Evolutionary conservation across 495 filamentous ascomycete species (phyloP).

Genomic region (Neurospora sp.): DNA sequence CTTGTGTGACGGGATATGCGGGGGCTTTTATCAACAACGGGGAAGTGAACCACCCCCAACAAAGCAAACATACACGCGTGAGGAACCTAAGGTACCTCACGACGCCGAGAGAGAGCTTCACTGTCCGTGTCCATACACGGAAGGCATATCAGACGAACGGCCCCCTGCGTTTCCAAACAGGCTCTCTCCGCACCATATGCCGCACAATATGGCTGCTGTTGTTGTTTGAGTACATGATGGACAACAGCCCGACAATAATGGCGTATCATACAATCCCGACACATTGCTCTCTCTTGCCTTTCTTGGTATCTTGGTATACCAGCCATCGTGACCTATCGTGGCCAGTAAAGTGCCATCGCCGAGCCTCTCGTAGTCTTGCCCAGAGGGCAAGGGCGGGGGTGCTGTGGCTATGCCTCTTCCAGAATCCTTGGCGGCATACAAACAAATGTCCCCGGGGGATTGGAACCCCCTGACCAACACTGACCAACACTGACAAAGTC

Average conservation of each 20-base stretch:
- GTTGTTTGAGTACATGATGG: neutral
- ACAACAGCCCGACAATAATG: neutral
- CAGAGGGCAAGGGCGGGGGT: neutral
- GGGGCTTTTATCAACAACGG: neutral
- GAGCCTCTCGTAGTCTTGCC: neutral
- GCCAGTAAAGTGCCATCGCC: neutral
- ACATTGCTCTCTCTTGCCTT: neutral
- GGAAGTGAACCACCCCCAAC: neutral
- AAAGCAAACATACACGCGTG: neutral
- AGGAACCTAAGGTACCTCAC: neutral
- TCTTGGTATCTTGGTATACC: neutral
- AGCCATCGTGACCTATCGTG: neutral
- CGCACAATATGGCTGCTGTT: neutral
- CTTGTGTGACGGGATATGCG: neutral
- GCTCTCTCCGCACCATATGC: neutral
- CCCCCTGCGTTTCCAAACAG: neutral
- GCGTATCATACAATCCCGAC: neutral
- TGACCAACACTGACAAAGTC: neutral
- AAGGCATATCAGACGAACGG: neutral
- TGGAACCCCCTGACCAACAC: neutral
- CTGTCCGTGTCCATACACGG: neutral
- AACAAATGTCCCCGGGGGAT: neutral
- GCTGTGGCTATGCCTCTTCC: neutral
- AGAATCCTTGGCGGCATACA: neutral
- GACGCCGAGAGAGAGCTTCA: neutral